A percentile compares a stretch with the other conserved stretches of the same genome.
Evolutionary conservation across 2,329 filamentous ascomycete genomes (phyloP).

Genomic region (Aspergillus jensenii): DNA sequence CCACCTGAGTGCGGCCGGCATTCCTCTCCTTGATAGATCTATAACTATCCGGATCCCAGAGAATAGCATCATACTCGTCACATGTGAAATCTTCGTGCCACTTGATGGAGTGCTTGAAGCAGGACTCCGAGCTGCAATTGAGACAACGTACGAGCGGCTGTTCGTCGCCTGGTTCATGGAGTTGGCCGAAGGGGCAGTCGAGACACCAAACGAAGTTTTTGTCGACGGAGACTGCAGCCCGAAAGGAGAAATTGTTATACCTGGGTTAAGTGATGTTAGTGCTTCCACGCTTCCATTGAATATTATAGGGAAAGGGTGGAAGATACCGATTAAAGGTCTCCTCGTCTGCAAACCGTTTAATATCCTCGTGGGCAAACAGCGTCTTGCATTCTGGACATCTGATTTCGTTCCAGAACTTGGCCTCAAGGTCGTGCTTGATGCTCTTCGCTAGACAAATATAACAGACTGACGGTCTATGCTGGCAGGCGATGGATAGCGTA

Average conservation of each 20-base stretch:
- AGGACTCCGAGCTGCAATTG: constrained; percentile 1
- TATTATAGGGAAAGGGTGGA: no score
- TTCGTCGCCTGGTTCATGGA: constrained; percentile 1
- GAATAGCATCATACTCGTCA: constrained; percentile 12
- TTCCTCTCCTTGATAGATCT: constrained; percentile 1
- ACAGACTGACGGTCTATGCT: constrained; percentile 7
- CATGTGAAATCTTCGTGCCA: constrained; percentile 13
- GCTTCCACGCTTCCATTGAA: neutral
- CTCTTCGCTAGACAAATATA: constrained; percentile 7
- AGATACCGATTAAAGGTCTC: constrained; percentile 7
- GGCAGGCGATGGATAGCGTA: constrained; percentile 3
- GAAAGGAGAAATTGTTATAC: constrained; percentile 6
- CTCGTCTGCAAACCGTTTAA: constrained; percentile 6
- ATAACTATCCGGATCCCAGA: constrained; percentile 11
- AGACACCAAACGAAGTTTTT: constrained; percentile 14
- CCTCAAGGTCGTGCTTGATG: constrained; percentile 11
- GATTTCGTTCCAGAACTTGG: constrained; percentile 10
- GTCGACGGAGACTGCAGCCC: constrained; percentile 5
- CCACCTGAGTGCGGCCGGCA: neutral
- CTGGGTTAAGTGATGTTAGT: neutral
- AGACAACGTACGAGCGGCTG: constrained; percentile 6
- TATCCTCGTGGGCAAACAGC: constrained; percentile 7
- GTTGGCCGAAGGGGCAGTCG: constrained; percentile 9
- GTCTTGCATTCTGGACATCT: constrained; percentile 11
- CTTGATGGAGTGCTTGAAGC: constrained; percentile 13